Conservation (phyloP, 2,329 filamentous ascomycete genomes). For the Diplodia corticola region DNA sequence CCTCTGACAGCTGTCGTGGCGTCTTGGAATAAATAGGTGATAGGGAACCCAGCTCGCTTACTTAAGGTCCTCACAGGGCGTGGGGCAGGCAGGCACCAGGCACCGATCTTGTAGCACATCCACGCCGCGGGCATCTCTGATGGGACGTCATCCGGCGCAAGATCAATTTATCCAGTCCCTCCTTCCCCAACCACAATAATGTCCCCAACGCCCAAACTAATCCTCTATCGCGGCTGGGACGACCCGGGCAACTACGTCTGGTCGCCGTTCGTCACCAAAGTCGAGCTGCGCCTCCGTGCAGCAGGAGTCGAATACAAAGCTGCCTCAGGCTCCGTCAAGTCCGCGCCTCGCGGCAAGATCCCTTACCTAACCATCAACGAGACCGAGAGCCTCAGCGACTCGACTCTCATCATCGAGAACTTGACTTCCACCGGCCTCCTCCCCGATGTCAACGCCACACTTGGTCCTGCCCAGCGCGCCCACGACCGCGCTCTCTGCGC, state of each 20-base stretch:
- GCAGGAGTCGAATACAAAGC: slow-evolving; percentile 49
- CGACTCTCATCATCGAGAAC: slow-evolving; percentile 54
- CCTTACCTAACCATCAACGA: slow-evolving; percentile 52
- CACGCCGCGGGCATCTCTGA: background rate
- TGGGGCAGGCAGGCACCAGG: too few relatives aligned
- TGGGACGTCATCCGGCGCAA: background rate
- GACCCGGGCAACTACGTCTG: slow-evolving; percentile 49
- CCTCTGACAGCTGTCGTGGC: background rate
- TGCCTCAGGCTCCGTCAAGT: slow-evolving; percentile 47
- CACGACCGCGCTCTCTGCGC: slow-evolving; percentile 56
- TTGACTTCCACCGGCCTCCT: slow-evolving; percentile 47
- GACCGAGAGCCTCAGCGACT: slow-evolving; percentile 49
- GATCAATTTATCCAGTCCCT: background rate
- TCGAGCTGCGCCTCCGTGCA: slow-evolving; percentile 63
- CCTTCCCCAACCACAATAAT: background rate
- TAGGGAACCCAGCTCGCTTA: background rate
- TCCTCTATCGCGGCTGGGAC: slow-evolving; percentile 54
- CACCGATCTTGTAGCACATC: background rate
- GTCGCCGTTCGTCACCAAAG: slow-evolving; percentile 64
- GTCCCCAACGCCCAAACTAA: slow-evolving; percentile 31
- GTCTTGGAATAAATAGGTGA: background rate
- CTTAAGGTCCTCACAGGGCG: background rate
- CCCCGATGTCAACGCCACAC: slow-evolving; percentile 50
- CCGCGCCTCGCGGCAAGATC: slow-evolving; percentile 60
- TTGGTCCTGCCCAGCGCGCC: slow-evolving; percentile 45